These are phyloP conservation scores for Poa annua DNA, from an alignment of 176 grass and related monocot genomes.

Conservation along the genomic window DNA sequence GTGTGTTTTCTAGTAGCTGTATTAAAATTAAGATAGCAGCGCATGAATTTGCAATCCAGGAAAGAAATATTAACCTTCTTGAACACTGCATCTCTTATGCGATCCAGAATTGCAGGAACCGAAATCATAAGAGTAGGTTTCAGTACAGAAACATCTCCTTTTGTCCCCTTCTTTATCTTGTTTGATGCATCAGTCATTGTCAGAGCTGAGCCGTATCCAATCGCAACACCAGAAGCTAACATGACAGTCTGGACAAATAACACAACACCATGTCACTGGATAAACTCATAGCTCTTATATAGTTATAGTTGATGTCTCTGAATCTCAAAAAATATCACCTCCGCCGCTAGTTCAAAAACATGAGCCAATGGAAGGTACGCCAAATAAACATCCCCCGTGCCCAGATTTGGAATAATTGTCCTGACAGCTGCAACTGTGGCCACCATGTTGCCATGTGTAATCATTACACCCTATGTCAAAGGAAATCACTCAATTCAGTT, in stretches of 20 bases:
- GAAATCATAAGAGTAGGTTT: conserved; percentile 80
- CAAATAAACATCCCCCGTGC: conserved; percentile 67
- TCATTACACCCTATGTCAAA: conserved; percentile 81
- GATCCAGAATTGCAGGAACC: conserved; percentile 89
- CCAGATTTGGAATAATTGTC: conserved; percentile 75
- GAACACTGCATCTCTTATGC: conserved; percentile 77
- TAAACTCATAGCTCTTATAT: background rate
- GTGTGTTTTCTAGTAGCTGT: background rate
- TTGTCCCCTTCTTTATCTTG: conserved; percentile 92
- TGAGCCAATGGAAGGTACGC: conserved; percentile 89
- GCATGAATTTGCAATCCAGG: conserved; percentile 16
- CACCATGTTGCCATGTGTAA: conserved; percentile 87
- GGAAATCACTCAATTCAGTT: conserved; percentile 32
- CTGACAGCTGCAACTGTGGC: conserved; percentile 70
- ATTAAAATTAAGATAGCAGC: conserved; percentile 6
- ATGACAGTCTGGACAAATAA: conserved; percentile 73
- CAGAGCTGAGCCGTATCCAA: conserved; percentile 77
- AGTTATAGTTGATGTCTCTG: background rate
- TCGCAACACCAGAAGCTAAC: conserved; percentile 73
- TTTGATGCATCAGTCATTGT: conserved; percentile 93
- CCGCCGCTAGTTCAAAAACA: conserved; percentile 85
- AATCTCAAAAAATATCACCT: conserved; percentile 53
- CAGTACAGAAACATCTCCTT: conserved; percentile 85
- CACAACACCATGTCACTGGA: conserved; percentile 13
- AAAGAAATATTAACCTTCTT: conserved; percentile 70